Conservation (phyloP, 2,329 filamentous ascomycete species). For the Colletotrichum orchidophilum region DNA sequence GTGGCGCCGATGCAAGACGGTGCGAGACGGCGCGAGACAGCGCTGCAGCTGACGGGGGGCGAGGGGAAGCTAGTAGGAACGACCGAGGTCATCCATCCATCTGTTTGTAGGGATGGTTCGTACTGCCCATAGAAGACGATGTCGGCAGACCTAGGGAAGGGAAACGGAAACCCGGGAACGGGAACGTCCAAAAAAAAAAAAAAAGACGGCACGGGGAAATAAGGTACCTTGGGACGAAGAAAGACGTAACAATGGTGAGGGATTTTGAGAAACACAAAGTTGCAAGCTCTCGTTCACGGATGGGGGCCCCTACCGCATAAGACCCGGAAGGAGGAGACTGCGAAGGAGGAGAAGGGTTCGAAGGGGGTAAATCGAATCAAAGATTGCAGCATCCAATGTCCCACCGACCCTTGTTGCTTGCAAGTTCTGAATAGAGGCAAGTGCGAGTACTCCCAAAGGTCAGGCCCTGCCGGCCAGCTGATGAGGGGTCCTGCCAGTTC, state of each 20-base stretch:
- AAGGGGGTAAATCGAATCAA: not conserved
- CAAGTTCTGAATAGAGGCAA: constrained; percentile 31
- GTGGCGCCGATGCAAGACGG: not conserved
- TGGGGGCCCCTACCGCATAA: not conserved
- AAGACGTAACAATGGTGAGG: constrained; percentile 19
- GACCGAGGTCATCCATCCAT: not conserved
- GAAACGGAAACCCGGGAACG: not conserved
- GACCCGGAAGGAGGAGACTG: not conserved
- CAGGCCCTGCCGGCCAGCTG: not conserved
- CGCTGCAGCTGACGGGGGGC: constrained; percentile 19
- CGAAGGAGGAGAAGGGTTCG: not conserved
- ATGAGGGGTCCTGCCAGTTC: not conserved
- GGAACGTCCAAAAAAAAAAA: not conserved
- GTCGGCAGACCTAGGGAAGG: not conserved
- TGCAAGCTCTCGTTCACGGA: not conserved
- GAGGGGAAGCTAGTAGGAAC: constrained; percentile 3
- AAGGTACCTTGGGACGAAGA: not conserved
- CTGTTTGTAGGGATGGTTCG: not conserved
- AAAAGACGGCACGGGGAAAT: not conserved
- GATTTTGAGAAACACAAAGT: constrained; percentile 8
- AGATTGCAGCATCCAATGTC: constrained; percentile 9
- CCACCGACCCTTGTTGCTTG: constrained; percentile 30
- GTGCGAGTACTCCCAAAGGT: constrained; percentile 6
- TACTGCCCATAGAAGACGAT: too few relatives aligned
- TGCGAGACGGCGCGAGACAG: not conserved